Evolutionary conservation across 2,329 filamentous ascomycete genomes (phyloP), one percentile per base, ranked within the genome.

Genomic region (Xylariales sp.): DNA sequence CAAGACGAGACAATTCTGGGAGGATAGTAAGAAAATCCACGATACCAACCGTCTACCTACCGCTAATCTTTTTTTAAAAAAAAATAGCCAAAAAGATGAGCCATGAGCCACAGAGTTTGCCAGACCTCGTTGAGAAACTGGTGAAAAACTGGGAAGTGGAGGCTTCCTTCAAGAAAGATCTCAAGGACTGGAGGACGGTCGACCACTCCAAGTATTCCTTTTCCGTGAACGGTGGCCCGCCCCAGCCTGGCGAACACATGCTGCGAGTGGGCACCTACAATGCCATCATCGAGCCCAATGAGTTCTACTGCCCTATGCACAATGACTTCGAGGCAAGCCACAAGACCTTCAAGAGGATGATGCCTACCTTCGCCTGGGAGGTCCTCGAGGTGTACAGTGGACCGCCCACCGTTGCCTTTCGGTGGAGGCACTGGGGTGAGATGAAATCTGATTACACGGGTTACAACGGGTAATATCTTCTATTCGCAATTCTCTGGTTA

Each of bases 81-180:
- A 13, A 18, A 10, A 21, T 50, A 84, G 79, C 74, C 38, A 83
- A 80, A 56, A 66, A 60, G 24, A 69, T 63, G 58, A 70, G 60
- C 49, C 80, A 84, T 55, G 58, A 61, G 33, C 64, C 76, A 4
- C 68, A 67, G 24, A 78, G 71, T 40, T 69, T 85, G 4, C 70
- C 75, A 11, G 61, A 70, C 33, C 69, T 85, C 5, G 78, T 84
- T 27, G 74, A 84, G 55, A 85, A 84, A 53, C 71, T 85, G 2
- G 80, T 85, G 53, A 84, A 85, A 63, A 85, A 85, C 56, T 85
- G 81, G 81, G 81, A 85, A 56, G 74, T 84, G 35, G 81, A 85
- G 57, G 81, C 81, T 1, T 83, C 77, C 0, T 83, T 81, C 71
- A 85, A 85, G 60, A 69, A 70, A 7, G 51, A 67, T n/a, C 65